These are phyloP conservation scores for Pseudogymnoascus verrucosus DNA, from an alignment of 2,329 filamentous ascomycete genomes.

Conservation along the genomic window DNA sequence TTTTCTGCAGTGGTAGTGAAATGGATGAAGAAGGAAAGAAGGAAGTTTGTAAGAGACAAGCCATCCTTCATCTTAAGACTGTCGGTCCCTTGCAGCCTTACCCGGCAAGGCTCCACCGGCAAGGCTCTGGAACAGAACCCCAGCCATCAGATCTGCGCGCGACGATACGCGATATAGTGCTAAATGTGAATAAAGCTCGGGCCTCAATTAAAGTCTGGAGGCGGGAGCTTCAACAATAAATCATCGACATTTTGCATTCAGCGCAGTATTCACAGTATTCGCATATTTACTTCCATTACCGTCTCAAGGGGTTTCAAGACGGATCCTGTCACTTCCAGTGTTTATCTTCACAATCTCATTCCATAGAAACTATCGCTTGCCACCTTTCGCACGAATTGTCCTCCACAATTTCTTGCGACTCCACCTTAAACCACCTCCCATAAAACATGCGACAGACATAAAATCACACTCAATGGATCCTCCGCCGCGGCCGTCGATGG, in stretches of 20 bases:
- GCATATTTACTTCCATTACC: background rate
- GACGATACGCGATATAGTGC: too few species aligned
- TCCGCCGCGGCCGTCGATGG: background rate
- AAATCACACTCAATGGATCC: conserved; percentile 10
- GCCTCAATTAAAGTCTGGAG: conserved; percentile 3
- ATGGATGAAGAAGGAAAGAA: background rate
- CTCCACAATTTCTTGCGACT: background rate
- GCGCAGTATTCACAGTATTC: background rate
- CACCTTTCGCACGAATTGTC: background rate
- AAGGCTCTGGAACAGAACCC: background rate
- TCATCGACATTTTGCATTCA: background rate
- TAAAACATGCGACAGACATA: conserved; percentile 6
- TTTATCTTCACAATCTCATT: background rate
- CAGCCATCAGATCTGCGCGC: background rate
- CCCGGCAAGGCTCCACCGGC: background rate
- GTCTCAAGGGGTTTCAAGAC: background rate
- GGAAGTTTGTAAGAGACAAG: background rate
- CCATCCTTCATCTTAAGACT: background rate
- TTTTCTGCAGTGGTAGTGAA: background rate
- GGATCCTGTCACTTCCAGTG: background rate
- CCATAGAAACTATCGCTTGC: background rate
- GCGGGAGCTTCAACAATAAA: conserved; percentile 4
- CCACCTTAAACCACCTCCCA: background rate
- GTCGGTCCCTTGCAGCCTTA: conserved; percentile 1
- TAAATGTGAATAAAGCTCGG: background rate